Evolutionary conservation across 148 eudicot genomes (phyloP), one percentile per base, ranked within the genome.

Genomic region (Cornus florida): DNA sequence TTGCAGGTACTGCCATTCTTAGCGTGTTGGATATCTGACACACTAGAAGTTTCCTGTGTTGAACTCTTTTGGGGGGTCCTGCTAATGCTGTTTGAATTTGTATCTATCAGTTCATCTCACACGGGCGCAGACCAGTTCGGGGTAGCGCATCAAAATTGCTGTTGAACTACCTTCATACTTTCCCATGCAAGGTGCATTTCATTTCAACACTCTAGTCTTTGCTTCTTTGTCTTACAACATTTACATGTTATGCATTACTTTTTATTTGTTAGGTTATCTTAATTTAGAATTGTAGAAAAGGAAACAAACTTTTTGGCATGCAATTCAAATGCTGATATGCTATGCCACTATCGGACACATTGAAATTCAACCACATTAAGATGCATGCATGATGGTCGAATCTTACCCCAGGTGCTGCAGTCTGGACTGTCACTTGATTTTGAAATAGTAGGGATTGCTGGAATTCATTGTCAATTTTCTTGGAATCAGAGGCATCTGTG

Each of bases 91-190:
- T 41, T 23, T 80, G 22, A 46, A 43, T 75, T 46, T 76, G 62
- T 41, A 38, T 68, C 62, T 88, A 43, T 33, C 84, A 96, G 98
- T 97, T 92, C 77, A 85, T 94, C 81, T 97, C 99, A 48, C 98
- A 97, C 79, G 92, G 86, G 83, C 95, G 91, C 48, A 88, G 85
- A 82, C 99, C 98, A 73, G 90, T 97, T 74, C 94, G 98, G 43
- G 94, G 98, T 50, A 92, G 89, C 81, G 98, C 94, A 77, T 86
- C 80, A 62, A 92, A 85, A 76, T 89, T 89, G 75, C 82, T 94
- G 24, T 64, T 97, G 81, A 83, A 88, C 70, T 97, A 94, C 83
- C 79, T 97, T 69, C 90, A 86, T 64, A 87, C 88, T 70, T 88
- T 83, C 82, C 99, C 97, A 46, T 97, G 98, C 97, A 94, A 97